Evolutionary conservation across 768 basidiomycete species (phyloP).

Genomic region (Tylopilus felleus): DNA sequence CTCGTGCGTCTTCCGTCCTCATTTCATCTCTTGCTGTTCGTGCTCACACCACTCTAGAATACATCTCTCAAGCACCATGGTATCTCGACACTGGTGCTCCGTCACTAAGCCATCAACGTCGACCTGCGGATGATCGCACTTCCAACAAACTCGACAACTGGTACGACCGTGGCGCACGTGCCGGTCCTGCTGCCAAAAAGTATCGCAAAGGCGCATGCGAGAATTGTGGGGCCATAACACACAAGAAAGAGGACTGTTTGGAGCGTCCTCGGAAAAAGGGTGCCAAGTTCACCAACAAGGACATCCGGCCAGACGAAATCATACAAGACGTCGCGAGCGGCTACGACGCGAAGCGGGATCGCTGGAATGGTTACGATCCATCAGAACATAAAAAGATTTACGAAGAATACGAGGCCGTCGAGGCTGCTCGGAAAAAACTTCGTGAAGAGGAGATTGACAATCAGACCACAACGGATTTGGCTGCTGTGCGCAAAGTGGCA

Average conservation of each 20-base stretch:
- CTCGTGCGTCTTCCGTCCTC: slow-evolving; percentile 58
- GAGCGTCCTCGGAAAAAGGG: slow-evolving; percentile 96
- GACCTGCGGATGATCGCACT: slow-evolving; percentile 56
- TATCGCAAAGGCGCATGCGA: slow-evolving; percentile 98
- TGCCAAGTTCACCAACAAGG: slow-evolving; percentile 85
- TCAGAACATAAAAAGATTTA: slow-evolving; percentile 82
- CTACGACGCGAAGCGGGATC: slow-evolving; percentile 93
- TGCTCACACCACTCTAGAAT: slow-evolving; percentile 52
- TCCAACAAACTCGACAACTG: slow-evolving; percentile 76
- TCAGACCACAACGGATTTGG: slow-evolving; percentile 88
- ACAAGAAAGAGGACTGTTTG: slow-evolving; percentile 86
- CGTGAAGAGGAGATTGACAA: slow-evolving; percentile 98
- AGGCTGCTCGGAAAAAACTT: slow-evolving; percentile 84
- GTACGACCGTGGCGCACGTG: slow-evolving; percentile 84
- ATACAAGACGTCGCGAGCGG: slow-evolving; percentile 73
- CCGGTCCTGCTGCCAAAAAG: slow-evolving; percentile 92
- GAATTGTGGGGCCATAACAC: slow-evolving; percentile 97
- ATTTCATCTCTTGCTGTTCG: neutral
- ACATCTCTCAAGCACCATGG: slow-evolving; percentile 99
- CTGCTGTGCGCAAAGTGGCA: slow-evolving; percentile 90
- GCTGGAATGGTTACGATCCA: slow-evolving; percentile 98
- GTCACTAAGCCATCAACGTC: slow-evolving; percentile 91
- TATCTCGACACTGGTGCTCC: slow-evolving; percentile 94
- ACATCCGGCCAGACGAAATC: slow-evolving; percentile 90
- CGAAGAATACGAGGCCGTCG: slow-evolving; percentile 91